Conservation (phyloP, 2,329 filamentous ascomycete genomes). For the Nemania serpens region DNA sequence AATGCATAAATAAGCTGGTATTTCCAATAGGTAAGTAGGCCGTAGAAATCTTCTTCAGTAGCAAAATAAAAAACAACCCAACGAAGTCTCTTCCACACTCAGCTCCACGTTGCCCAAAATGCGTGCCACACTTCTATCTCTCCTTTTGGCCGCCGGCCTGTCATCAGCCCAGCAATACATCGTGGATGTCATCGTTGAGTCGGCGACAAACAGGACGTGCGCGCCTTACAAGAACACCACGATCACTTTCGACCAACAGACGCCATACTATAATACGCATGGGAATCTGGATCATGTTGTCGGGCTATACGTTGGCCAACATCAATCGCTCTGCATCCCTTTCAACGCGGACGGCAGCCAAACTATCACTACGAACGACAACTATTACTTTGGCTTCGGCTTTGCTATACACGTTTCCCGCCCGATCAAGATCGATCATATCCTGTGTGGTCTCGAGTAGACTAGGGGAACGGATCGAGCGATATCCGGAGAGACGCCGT, state of each 20-base stretch:
- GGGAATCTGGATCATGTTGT: slow-evolving; percentile 8
- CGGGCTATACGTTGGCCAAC: slow-evolving; percentile 2
- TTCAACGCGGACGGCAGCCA: slow-evolving; percentile 8
- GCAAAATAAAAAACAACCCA: slow-evolving; percentile 10
- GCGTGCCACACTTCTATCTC: slow-evolving; percentile 11
- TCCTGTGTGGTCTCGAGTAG: slow-evolving; percentile 15
- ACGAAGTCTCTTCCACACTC: slow-evolving; percentile 11
- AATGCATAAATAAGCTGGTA: slow-evolving; percentile 8
- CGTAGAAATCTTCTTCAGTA: slow-evolving; percentile 5
- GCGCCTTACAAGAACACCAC: slow-evolving; percentile 11
- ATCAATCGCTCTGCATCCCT: slow-evolving; percentile 10
- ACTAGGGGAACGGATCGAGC: slow-evolving; percentile 10
- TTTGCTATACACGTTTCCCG: neutral
- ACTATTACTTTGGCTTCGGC: neutral
- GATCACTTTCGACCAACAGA: neutral
- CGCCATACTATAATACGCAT: neutral
- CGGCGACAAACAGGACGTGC: slow-evolving; percentile 1
- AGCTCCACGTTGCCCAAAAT: slow-evolving; percentile 12
- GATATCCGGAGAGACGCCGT: slow-evolving; percentile 6
- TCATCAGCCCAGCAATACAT: slow-evolving; percentile 1
- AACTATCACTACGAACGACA: neutral
- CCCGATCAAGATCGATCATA: slow-evolving; percentile 6
- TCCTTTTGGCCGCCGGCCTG: slow-evolving; percentile 10
- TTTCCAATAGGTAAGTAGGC: slow-evolving; percentile 5
- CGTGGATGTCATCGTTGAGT: slow-evolving; percentile 8